Evolutionary conservation across 371 early-diverging fungal genomes (phyloP), one percentile per base, ranked within the genome.

Genomic region (Vairimorpha apis): DNA sequence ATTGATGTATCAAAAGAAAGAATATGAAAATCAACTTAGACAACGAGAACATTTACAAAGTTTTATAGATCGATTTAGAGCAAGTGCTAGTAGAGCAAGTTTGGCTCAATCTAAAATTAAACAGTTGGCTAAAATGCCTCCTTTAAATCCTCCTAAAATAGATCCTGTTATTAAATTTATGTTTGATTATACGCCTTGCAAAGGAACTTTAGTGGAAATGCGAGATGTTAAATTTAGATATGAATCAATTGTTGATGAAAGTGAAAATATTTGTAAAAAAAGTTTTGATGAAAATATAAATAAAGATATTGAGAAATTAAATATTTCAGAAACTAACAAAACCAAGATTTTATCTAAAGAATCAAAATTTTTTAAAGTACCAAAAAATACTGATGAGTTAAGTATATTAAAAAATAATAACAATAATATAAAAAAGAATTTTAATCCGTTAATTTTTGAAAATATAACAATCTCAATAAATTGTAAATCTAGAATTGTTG

Each of bases 91-190:
- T 76, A 87, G 94, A 67, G 92, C 94, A 81, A 93, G 95, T 23
- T 94, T 94, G 83, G 98, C 94, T 10, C 98, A 97, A 85, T 88
- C 87, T 76, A 94, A 91, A 84, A 88, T 97, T 81, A 97, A 97
- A 86, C 89, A 94, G 70, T 85, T 97, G 67, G 94, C 95, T 80
- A 95, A 95, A 76, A 82, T 97, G 38, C 58, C 47, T 0, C 30
- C 41, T 2, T 16, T 76, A n/a, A 21, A 60, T 23, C 49, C 53
- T 2, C 68, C 68, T 33, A 70, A 70, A 37, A 51, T 49, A 25
- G 74, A 68, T 41, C 58, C 70, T 12, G 44, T 45, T 14, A 74
- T 76, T n/a, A 74, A 67, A 60, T 79, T 76, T 67, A 62, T 33
- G 1, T 76, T 79, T 67, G 25, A 44, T n/a, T 25, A 38, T 23